Evolutionary conservation across 2,329 filamentous ascomycete species (phyloP).

Genomic region (Colletotrichum sp.): DNA sequence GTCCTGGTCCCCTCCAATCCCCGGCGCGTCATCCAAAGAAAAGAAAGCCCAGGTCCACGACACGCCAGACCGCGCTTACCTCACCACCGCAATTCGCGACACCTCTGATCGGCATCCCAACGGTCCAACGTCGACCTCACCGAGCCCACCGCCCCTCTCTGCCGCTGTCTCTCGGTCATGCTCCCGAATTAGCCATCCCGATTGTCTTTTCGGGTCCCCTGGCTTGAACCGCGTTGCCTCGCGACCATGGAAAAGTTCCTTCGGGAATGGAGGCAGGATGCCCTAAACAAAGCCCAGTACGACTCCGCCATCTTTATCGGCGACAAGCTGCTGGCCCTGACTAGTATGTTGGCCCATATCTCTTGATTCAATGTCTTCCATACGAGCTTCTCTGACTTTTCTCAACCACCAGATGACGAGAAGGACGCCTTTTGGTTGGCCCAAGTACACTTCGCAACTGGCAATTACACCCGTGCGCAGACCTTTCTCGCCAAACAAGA

Average conservation of each 20-base stretch:
- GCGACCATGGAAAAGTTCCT: slow-evolving; percentile 85
- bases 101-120: slow-evolving; percentile 1
- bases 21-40: slow-evolving; percentile 19
- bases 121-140: neutral
- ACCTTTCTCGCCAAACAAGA: slow-evolving; percentile 85
- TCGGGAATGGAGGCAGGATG: slow-evolving; percentile 93
- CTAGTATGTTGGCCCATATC: slow-evolving; percentile 63
- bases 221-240: neutral
- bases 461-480: slow-evolving; percentile 92
- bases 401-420: slow-evolving; percentile 73
- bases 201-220: neutral
- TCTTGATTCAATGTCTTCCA: neutral
- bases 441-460: slow-evolving; percentile 95
- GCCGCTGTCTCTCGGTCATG: neutral
- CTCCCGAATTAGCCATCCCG: neutral
- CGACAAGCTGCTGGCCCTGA: slow-evolving; percentile 94
- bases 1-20: slow-evolving; percentile 9
- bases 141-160: neutral
- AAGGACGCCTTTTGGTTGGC: slow-evolving; percentile 96
- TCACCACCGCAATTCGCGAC: neutral
- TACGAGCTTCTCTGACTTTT: neutral
- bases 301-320: slow-evolving; percentile 97
- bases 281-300: slow-evolving; percentile 93
- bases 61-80: slow-evolving; percentile 18
- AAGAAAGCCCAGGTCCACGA: slow-evolving; percentile 14